phyloP scores from a whole-genome alignment of 192 early-diverging fungal species.

The Jimgerdemannia lactiflua region DNA sequence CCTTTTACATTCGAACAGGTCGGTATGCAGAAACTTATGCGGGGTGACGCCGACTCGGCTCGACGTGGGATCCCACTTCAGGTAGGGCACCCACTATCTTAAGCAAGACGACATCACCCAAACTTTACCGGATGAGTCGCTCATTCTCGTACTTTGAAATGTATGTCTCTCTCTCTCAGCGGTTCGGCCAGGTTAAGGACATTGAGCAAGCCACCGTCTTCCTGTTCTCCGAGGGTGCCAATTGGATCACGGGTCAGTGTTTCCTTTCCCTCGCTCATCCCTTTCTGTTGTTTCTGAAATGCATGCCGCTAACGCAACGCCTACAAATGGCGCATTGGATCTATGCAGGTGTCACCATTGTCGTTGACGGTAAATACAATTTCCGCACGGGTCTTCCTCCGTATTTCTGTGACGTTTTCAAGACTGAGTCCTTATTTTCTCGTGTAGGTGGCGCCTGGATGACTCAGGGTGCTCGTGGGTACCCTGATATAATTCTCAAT shows the following conservation, averaged over 20 bases:
- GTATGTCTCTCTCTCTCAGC: constrained; percentile 1
- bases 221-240: constrained; percentile 58
- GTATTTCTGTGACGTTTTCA: not conserved
- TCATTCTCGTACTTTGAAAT: no score
- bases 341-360: constrained; percentile 13
- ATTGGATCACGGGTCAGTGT: constrained; percentile 49
- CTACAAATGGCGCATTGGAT: not conserved
- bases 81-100: not conserved
- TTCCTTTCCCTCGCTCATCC: not conserved
- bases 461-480: constrained; percentile 9
- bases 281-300: no score
- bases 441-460: constrained; percentile 22
- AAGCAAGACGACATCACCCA: not conserved
- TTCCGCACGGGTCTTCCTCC: not conserved
- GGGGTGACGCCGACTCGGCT: not conserved
- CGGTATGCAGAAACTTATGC: not conserved
- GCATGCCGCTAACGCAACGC: no score
- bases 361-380: constrained; percentile 25
- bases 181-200: constrained; percentile 53
- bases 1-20: not conserved
- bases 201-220: constrained; percentile 72
- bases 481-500: constrained; percentile 21
- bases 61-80: constrained; percentile 11
- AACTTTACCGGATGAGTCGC: not conserved
- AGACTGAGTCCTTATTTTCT: not conserved